Percentiles rank a stretch among this genome's conserved stretches.
Conservation (phyloP, 108 stramenopile species). For the Skeletonema menzelii region DNA sequence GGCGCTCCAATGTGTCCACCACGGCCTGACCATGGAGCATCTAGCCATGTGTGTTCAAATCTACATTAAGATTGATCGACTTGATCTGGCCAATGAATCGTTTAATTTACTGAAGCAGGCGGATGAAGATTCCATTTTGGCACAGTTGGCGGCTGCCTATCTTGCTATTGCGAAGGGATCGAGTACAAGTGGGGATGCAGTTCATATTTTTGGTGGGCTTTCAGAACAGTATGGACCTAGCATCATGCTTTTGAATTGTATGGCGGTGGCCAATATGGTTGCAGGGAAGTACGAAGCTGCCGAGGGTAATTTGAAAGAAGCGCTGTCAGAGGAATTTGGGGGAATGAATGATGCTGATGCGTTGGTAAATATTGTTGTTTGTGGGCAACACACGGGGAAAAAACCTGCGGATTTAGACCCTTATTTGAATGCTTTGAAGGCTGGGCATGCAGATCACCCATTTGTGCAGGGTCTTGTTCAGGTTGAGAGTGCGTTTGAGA, state of each 20-base stretch:
- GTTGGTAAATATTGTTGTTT: constrained; percentile 90
- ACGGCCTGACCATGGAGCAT: constrained; percentile 90
- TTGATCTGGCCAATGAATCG: constrained; percentile 86
- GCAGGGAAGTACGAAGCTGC: constrained; percentile 86
- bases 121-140: constrained; percentile 96
- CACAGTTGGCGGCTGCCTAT: constrained; percentile 87
- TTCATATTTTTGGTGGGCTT: constrained; percentile 84
- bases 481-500: constrained; percentile 82
- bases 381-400: constrained; percentile 82
- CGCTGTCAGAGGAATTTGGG: constrained; percentile 57
- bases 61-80: constrained; percentile 92
- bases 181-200: constrained; percentile 82
- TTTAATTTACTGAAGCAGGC: constrained; percentile 68
- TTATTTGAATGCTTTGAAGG: constrained; percentile 57
- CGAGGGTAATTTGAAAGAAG: constrained; percentile 78
- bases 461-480: constrained; percentile 69
- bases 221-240: constrained; percentile 95
- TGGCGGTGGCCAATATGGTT: constrained; percentile 90
- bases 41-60: constrained; percentile 82
- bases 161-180: constrained; percentile 83
- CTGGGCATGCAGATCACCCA: constrained; percentile 62
- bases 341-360: constrained; percentile 80
- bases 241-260: constrained; percentile 85
- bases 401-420: constrained; percentile 39
- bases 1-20: constrained; percentile 89